Evolutionary conservation across 768 basidiomycete species (phyloP), one percentile per base, ranked within the genome.

Genomic region (Stropharia rugosoannulata): DNA sequence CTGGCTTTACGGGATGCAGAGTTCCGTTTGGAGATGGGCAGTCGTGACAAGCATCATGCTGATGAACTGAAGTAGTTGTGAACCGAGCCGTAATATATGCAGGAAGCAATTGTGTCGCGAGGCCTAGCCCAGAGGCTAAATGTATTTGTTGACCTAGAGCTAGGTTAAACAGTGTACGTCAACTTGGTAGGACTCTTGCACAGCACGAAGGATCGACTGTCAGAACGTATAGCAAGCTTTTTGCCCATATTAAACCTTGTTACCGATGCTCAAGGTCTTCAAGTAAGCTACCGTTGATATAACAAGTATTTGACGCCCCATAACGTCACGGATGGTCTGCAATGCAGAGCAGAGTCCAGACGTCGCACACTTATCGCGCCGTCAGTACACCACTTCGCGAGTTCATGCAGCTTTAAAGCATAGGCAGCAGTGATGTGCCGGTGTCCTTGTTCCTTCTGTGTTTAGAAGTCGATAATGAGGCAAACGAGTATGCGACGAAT

Each of bases 201-300:
- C 40, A 41, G 40, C 40, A 41, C 15, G 18, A 41, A 39, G 51
- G 38, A 44, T 51, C 39, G 36, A 13, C 37, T 38, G 49, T 32
- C 29, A 3, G 29, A 32, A 32, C 6, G 29, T 32, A 32, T 7
- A 32, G 29, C 5, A 32, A 32, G 29, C 29, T 38, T 37, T 15
- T 19, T 15, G 36, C 15, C 16, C 15, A 49, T 16, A 15, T n/a
- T 9, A 42, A 40, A 29, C 11, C 9, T 41, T 47, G 22, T 27
- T 18, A 39, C 48, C 54, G 37, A 43, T 15, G 36, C 51, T 16
- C 38, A 51, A 51, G 56, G 36, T 29, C 25, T 51, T 39, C 50
- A 40, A 4, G 50, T 42, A 51, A 51, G 50, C 50, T 42, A 40
- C 29, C 11, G 15, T n/a, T 13, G 15, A 41, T 40, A n/a, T 43